Base-by-base conservation (phyloP, 164 flowering plant species). In the Nymphaea thermarum region DNA sequence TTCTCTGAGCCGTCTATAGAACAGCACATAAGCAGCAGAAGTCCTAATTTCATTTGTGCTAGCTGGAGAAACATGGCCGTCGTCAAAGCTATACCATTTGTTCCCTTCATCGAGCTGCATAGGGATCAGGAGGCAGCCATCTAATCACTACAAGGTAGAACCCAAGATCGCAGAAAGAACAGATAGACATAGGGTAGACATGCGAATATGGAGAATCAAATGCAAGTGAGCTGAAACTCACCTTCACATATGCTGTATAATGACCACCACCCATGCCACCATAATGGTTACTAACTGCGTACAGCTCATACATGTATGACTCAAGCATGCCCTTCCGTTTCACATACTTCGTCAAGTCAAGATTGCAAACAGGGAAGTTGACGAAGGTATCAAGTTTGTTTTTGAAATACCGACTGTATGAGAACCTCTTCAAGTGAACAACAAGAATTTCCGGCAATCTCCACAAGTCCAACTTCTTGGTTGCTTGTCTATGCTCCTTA, bases 181-280 rank as follows among this genome's bases (percentile, higher is more conserved):
- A 17, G 42, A 17, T 17, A 11, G 64, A 62, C 10, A 62, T 17
- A 62, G 64, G 42, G n/a, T 10, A 17, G 12, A 62, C 16, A 10
- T 10, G 57, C 57, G 12, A 8, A 51, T 2, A 51, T 51, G 15
- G 12, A 51, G 14, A 15, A 51, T 3, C 57, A 51, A 15, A 51
- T 8, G 14, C 12, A 51, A 51, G 57, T 2, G 57, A 5, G 14
- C 8, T 8, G 64, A 12, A 17, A 62, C 72, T 67, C 80, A 94
- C 99, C 98, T 94, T 91, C 1, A 87, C 91, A 74, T 87, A 82
- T 4, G 99, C 98, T 65, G 99, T 77, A 80, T 94, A 94, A 75
- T 94, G 99, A 43, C 99, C 99, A 16, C 98, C 98, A 66, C 98
- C 94, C 66, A 94, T 84, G 68, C 97, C 98, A 71, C 99, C 99